These are phyloP conservation scores for Alisma plantagoaquatica DNA, from an alignment of 106 monocot species.

Conservation along the genomic window DNA sequence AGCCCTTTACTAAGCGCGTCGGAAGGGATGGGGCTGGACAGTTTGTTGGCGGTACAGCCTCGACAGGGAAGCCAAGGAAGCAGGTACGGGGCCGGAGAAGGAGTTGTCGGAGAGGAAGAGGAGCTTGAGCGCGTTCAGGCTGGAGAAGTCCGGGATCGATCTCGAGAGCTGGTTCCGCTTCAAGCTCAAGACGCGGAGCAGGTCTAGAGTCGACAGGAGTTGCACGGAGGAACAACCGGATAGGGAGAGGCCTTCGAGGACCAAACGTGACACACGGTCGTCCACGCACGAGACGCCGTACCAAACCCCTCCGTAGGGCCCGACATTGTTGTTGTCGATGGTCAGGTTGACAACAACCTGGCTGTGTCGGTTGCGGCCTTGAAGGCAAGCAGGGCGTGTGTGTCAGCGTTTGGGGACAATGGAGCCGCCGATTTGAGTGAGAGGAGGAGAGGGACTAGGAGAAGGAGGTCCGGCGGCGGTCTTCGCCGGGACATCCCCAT, in stretches of 20 bases:
- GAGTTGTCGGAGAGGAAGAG: conserved; percentile 51
- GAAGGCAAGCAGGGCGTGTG: too few species aligned
- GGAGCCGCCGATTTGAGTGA: conserved; percentile 24
- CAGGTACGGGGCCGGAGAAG: conserved; percentile 45
- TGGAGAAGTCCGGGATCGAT: conserved; percentile 39
- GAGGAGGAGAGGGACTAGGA: conserved; percentile 22
- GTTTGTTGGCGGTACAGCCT: too few species aligned
- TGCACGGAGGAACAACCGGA: conserved; percentile 39
- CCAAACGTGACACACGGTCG: conserved; percentile 37
- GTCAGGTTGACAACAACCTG: too few species aligned
- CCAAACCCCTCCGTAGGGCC: conserved; percentile 47
- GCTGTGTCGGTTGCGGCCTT: too few species aligned
- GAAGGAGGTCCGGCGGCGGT: conserved; percentile 36
- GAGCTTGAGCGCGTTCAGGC: conserved; percentile 35
- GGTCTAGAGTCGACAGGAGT: conserved; percentile 30
- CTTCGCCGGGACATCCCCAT: conserved; percentile 21
- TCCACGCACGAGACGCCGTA: conserved; percentile 42
- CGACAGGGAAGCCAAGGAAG: too few species aligned
- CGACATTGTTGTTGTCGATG: too few species aligned
- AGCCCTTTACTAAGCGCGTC: too few species aligned
- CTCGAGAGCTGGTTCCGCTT: conserved; percentile 50
- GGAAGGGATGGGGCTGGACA: conserved; percentile 20
- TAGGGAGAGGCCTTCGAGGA: conserved; percentile 29
- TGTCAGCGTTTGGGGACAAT: too few species aligned
- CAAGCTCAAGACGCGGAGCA: conserved; percentile 51